Base-by-base conservation (phyloP, 2,329 filamentous ascomycete genomes). In the Microascus cirrosus region DNA sequence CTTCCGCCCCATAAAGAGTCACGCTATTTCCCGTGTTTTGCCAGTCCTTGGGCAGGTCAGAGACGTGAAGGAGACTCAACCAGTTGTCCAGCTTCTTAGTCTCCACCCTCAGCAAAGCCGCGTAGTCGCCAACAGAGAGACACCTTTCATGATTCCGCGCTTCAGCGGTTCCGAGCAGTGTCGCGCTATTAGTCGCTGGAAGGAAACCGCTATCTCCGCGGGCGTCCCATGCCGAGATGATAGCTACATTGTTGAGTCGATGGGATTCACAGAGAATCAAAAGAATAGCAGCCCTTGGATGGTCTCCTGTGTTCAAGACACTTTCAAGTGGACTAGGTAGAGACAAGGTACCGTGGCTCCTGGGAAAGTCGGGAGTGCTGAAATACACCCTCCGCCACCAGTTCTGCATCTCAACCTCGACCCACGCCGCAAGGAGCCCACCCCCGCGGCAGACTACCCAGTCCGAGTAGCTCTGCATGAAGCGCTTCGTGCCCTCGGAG, bases 331-430 rank as follows among this genome's bases (percentile, higher is more conserved):
- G 28, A 42, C 11, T 15, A 25, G n/a, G 24, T 25, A 55, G 20
- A 28, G 50, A 22, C 11, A 58, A 34, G n/a, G 36, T 28, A 4
- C 54, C 39, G 4, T 52, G 53, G 18, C 52, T 51, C 20, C 58
- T 50, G n/a, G 61, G 60, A 48, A 64, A 64, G 0, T 57, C 54
- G 0, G 57, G 59, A 0, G 63, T 64, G 42, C 62, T 59, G 35
- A 65, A 65, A 18, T 65, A 61, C 13, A 63, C 59, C 2, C 64
- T 53, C 32, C 63, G 61, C 64, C 63, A 65, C 63, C 63, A 66
- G 53, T 64, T 64, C 4, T 65, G 61, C 62, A 63, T 63, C 42
- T 58, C 55, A 22, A 60, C 54, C 28, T 61, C 59, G 1, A 64
- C 52, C 55, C 62, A 64, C 10, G 62, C 60, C 2, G 58, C 62